Conservation (phyloP, 164 flowering plant species). For the Echeveria elegans region DNA sequence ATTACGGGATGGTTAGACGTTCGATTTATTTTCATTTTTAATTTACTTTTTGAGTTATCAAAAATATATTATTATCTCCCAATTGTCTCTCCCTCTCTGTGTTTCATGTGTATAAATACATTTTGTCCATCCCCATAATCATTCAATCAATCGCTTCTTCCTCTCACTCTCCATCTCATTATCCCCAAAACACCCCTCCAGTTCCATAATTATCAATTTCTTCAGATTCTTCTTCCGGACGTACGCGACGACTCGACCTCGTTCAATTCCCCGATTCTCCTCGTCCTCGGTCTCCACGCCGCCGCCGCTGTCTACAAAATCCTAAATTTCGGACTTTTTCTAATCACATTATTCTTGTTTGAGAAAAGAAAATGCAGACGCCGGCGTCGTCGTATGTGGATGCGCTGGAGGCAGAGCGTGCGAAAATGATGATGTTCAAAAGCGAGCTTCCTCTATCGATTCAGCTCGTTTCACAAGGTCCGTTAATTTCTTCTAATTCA, state of each 20-base stretch:
- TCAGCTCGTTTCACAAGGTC: background rate
- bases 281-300: no score
- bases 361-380: background rate
- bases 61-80: no score
- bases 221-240: background rate
- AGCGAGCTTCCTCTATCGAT: constrained; percentile 1
- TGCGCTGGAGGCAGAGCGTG: background rate
- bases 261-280: background rate
- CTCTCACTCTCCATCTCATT: background rate
- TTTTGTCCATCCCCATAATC: background rate
- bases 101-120: background rate
- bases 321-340: background rate
- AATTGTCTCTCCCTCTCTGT: no score
- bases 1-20: no score
- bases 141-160: no score
- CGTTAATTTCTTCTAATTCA: no score
- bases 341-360: background rate
- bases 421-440: background rate
- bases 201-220: background rate
- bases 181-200: background rate
- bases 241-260: constrained; percentile 7
- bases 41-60: no score
- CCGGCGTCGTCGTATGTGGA: background rate
- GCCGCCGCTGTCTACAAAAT: background rate
- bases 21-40: no score